phyloP scores from a whole-genome alignment of 2,329 filamentous ascomycete genomes.

The Ceratocystis colombiana region DNA sequence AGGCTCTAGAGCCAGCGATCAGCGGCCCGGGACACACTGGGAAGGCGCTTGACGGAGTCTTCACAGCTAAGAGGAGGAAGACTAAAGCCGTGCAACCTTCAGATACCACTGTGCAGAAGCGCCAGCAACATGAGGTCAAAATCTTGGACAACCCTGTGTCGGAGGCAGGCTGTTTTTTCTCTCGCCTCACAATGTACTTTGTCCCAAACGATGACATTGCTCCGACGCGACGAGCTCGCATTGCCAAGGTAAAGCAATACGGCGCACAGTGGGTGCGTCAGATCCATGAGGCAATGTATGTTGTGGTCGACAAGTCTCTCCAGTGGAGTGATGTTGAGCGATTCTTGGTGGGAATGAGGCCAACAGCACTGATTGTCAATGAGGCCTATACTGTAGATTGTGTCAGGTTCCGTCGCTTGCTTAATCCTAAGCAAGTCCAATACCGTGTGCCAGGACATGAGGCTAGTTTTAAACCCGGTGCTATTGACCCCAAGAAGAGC shows the following conservation, averaged over 20 bases:
- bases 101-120: constrained; percentile 25
- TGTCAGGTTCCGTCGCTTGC: constrained; percentile 45
- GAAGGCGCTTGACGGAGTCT: background rate
- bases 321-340: constrained; percentile 53
- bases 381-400: constrained; percentile 62
- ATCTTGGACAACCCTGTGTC: constrained; percentile 36
- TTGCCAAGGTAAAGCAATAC: constrained; percentile 62
- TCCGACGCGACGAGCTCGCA: constrained; percentile 56
- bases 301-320: constrained; percentile 65
- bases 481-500: background rate
- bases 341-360: constrained; percentile 31
- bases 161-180: constrained; percentile 49
- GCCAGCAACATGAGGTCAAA: constrained; percentile 29
- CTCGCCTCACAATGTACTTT: constrained; percentile 58
- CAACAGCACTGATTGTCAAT: constrained; percentile 47
- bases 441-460: constrained; percentile 49
- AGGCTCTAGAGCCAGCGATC: too few relatives aligned
- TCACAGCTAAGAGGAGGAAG: background rate
- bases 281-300: constrained; percentile 57
- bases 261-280: constrained; percentile 61
- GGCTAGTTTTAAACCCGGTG: background rate
- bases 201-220: constrained; percentile 70
- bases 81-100: background rate
- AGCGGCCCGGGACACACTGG: too few relatives aligned
- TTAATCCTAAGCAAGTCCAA: constrained; percentile 48